Evolutionary conservation across 345 rosid species (phyloP).

Genomic region (Lenwebbia sp.): DNA sequence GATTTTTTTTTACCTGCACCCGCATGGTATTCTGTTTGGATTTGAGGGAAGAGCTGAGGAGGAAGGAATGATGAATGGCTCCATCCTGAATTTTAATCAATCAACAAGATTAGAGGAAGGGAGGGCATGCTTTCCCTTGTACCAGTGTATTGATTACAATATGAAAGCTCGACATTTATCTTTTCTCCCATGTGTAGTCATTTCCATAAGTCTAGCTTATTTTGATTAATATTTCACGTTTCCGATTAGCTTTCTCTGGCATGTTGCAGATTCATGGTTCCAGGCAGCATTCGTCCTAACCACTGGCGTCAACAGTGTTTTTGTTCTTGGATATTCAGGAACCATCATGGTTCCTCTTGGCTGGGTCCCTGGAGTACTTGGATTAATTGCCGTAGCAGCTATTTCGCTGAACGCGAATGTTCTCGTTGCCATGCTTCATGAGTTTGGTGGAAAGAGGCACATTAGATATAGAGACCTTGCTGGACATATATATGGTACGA

Average conservation of each 20-base stretch:
- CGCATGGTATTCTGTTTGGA: not conserved
- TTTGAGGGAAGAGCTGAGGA: not conserved
- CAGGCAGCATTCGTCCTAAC: constrained; percentile 81
- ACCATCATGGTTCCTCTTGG: constrained; percentile 87
- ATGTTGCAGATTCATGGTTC: constrained; percentile 73
- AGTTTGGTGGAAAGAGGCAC: constrained; percentile 80
- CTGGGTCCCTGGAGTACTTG: constrained; percentile 68
- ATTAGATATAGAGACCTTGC: constrained; percentile 94
- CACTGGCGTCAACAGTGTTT: constrained; percentile 79
- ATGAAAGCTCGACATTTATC: not conserved
- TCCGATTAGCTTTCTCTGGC: not conserved
- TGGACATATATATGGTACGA: constrained; percentile 60
- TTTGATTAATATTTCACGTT: not conserved
- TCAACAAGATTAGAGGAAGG: not conserved
- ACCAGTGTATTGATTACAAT: not conserved
- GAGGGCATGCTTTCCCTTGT: not conserved
- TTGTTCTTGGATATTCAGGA: constrained; percentile 85
- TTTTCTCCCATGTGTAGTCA: not conserved
- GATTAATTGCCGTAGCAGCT: constrained; percentile 53
- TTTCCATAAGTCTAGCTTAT: not conserved
- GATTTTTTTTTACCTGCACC: not conserved
- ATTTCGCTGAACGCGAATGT: constrained; percentile 67
- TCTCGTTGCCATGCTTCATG: constrained; percentile 81
- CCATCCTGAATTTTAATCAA: not conserved
- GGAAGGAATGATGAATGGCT: not conserved